Evolutionary conservation across 1,139 yeast genomes (phyloP).

Genomic region (Scheffersomyces segobiensis): DNA sequence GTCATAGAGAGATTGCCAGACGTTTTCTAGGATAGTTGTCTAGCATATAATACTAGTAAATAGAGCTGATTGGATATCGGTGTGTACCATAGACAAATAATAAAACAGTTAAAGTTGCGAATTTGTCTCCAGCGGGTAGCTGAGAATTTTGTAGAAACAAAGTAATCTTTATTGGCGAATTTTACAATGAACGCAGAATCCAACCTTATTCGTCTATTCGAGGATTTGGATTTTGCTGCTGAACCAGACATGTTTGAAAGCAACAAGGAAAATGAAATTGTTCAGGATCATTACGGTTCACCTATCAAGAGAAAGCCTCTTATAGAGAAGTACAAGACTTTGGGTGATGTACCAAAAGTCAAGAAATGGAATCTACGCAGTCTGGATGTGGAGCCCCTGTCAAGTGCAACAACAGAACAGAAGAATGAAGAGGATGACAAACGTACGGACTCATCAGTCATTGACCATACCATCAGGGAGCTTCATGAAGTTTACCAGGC

Average conservation of each 20-base stretch:
- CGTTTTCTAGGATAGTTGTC: conserved; percentile 55
- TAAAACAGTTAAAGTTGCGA: neutral
- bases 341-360: neutral
- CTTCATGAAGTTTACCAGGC: neutral
- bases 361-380: neutral
- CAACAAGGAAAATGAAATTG: neutral
- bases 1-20: conserved; percentile 94
- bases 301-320: neutral
- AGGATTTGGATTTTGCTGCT: neutral
- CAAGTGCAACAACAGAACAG: neutral
- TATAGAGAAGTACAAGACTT: neutral
- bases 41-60: neutral
- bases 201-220: neutral
- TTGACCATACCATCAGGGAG: neutral
- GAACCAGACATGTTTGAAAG: neutral
- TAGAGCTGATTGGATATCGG: conserved; percentile 6
- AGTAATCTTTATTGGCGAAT: neutral
- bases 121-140: neutral
- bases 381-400: neutral
- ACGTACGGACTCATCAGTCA: neutral
- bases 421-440: neutral
- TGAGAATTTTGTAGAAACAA: neutral
- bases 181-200: neutral
- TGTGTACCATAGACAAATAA: conserved; percentile 2
- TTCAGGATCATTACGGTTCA: neutral